Conservation (phyloP, 306 rosid genomes). For the Castanospermum australe region DNA sequence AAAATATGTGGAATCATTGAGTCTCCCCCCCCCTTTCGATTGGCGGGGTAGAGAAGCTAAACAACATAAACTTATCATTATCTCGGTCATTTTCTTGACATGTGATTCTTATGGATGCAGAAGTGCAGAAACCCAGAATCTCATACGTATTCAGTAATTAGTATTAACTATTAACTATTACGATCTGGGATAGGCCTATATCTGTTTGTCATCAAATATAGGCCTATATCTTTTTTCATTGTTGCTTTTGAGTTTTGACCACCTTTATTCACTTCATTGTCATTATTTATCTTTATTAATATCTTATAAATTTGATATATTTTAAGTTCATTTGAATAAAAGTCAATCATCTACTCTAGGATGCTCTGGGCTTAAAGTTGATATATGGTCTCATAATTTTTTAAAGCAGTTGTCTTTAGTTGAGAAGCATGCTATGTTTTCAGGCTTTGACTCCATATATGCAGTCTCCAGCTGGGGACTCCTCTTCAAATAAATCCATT, state of each 20-base stretch:
- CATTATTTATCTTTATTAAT: not conserved
- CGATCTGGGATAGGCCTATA: not conserved
- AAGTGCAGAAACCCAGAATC: not conserved
- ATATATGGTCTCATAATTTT: not conserved
- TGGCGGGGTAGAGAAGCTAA: not conserved
- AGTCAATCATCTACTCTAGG: not conserved
- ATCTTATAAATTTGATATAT: not conserved
- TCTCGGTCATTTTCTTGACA: not conserved
- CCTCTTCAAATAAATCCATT: constrained; percentile 40
- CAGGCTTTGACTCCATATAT: constrained; percentile 93
- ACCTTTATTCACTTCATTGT: not conserved
- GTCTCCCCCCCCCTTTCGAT: not conserved
- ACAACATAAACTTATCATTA: not conserved
- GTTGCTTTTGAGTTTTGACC: not conserved
- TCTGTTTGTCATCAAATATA: not conserved
- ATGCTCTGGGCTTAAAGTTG: not conserved
- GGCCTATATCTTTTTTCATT: not conserved
- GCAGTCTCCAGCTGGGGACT: constrained; percentile 60
- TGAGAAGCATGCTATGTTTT: constrained; percentile 29
- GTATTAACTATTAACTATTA: not conserved
- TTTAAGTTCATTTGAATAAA: not conserved
- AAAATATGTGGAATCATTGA: not conserved
- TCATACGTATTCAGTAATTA: not conserved
- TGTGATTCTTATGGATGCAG: not conserved
- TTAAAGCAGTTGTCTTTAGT: not conserved